Conservation (phyloP, 768 basidiomycete species). For the Leccinum subgranulosum region DNA sequence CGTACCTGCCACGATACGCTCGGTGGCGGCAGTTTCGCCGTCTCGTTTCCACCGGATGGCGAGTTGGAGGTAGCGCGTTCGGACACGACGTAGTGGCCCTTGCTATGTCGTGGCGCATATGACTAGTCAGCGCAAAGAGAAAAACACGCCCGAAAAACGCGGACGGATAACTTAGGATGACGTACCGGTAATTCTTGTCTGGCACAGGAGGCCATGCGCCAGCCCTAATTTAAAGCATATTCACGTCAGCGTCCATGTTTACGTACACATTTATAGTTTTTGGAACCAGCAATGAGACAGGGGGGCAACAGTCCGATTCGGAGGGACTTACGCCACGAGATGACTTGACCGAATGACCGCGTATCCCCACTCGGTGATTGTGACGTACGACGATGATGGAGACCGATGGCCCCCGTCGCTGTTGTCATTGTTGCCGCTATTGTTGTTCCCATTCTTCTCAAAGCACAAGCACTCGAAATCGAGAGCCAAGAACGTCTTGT, state of each 20-base stretch:
- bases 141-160: conserved; percentile 12
- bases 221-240: conserved; percentile 39
- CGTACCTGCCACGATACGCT: conserved; percentile 72
- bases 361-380: conserved; percentile 72
- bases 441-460: conserved; percentile 45
- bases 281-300: not conserved
- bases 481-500: conserved; percentile 74
- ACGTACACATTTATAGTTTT: not conserved
- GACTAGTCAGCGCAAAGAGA: not conserved
- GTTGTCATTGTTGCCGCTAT: not conserved
- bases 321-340: conserved; percentile 56
- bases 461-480: conserved; percentile 75
- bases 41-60: conserved; percentile 37
- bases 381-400: not conserved
- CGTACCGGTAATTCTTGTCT: conserved; percentile 71
- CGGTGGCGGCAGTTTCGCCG: conserved; percentile 60
- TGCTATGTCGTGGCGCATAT: conserved; percentile 24
- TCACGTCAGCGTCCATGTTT: not conserved
- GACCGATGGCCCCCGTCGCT: not conserved
- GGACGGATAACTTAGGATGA: not conserved
- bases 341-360: conserved; percentile 73
- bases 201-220: conserved; percentile 78
- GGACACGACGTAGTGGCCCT: conserved; percentile 70
- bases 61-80: conserved; percentile 45
- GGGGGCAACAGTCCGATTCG: not conserved